Conservation (phyloP, 495 filamentous ascomycete species). For the Beverwykella pulmonaria region DNA sequence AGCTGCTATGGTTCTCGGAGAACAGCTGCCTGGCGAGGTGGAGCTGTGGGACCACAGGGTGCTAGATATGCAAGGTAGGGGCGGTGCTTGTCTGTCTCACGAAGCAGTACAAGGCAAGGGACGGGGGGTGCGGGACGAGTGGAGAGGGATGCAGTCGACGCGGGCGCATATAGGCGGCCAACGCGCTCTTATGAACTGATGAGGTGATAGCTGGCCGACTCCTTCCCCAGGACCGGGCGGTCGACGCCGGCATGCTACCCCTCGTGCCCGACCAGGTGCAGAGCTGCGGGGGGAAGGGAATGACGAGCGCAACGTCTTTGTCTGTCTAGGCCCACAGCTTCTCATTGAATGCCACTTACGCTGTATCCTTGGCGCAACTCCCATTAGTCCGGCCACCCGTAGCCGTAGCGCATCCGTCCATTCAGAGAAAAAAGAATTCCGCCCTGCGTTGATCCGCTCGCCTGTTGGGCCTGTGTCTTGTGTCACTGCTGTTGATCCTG, state of each 20-base stretch:
- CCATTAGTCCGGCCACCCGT: constrained; percentile 28
- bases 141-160: constrained; percentile 11
- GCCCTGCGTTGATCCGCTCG: constrained; percentile 4
- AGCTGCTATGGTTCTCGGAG: constrained; percentile 20
- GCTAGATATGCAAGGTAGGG: not conserved
- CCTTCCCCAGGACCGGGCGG: not conserved
- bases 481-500: too few species aligned
- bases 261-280: constrained; percentile 21
- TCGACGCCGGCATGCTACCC: constrained; percentile 5
- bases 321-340: constrained; percentile 13
- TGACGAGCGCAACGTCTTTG: not conserved
- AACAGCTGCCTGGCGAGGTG: constrained; percentile 25
- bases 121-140: not conserved
- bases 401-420: constrained; percentile 7
- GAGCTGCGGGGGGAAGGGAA: constrained; percentile 21
- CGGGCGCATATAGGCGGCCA: not conserved
- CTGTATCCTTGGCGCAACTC: constrained; percentile 15
- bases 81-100: not conserved
- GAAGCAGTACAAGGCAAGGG: not conserved
- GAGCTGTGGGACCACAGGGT: not conserved
- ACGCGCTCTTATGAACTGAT: constrained; percentile 16
- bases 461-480: not conserved
- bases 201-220: not conserved
- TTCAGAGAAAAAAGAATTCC: not conserved
- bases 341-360: constrained; percentile 10